Evolutionary conservation across 2,329 filamentous ascomycete species (phyloP).

Genomic region (Aspergillus sp.): DNA sequence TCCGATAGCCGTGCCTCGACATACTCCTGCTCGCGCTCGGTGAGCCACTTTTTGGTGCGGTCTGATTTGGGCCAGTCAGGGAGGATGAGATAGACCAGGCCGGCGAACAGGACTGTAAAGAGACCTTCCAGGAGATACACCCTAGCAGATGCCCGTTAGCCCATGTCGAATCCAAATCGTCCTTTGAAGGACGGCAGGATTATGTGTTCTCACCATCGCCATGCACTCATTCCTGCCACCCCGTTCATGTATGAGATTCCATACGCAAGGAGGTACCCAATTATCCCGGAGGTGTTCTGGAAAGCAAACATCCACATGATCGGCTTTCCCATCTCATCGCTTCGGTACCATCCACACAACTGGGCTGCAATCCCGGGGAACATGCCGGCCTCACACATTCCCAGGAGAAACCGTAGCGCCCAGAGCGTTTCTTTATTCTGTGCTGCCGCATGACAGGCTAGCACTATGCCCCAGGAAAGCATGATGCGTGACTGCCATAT

Average conservation of each 20-base stretch:
- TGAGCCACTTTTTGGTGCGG: slow-evolving; percentile 10
- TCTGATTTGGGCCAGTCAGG: slow-evolving; percentile 12
- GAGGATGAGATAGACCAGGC: slow-evolving; percentile 8
- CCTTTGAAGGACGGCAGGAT: too few species aligned
- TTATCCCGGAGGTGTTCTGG: slow-evolving; percentile 11
- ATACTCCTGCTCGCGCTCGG: slow-evolving; percentile 12
- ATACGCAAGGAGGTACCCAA: slow-evolving; percentile 9
- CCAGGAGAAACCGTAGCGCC: slow-evolving; percentile 11
- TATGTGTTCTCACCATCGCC: slow-evolving; percentile 7
- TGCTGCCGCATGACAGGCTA: slow-evolving; percentile 12
- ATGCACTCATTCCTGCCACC: slow-evolving; percentile 8
- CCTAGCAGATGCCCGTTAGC: neutral
- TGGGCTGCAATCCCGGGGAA: slow-evolving; percentile 13
- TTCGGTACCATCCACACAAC: slow-evolving; percentile 14
- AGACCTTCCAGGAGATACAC: slow-evolving; percentile 13
- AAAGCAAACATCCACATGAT: slow-evolving; percentile 18
- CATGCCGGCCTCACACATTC: slow-evolving; percentile 13
- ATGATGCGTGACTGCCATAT: slow-evolving; percentile 12
- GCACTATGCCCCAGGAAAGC: slow-evolving; percentile 11
- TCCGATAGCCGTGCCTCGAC: slow-evolving; percentile 11
- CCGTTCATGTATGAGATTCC: slow-evolving; percentile 14
- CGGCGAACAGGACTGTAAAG: slow-evolving; percentile 12
- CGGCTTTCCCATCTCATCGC: slow-evolving; percentile 12
- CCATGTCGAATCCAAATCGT: too few species aligned
- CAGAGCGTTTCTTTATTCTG: slow-evolving; percentile 10